Conservation (phyloP, 768 basidiomycete species). For the Clavulina sp. region DNA sequence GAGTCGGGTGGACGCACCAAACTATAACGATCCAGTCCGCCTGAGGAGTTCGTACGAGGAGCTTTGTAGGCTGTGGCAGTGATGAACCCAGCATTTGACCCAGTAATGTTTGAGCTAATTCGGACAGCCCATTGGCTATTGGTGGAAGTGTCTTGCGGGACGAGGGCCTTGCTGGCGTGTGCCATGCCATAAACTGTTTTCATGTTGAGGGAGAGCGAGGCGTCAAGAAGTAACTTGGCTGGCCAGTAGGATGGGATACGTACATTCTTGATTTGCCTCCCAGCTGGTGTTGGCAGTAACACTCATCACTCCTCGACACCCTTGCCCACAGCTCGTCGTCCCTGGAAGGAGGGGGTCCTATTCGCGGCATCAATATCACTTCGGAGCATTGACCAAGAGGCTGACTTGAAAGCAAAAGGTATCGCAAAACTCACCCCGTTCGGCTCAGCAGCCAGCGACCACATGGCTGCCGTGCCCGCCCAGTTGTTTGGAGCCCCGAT, state of each 20-base stretch:
- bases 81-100: conserved; percentile 37
- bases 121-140: conserved; percentile 54
- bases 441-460: conserved; percentile 54
- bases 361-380: background rate
- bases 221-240: background rate
- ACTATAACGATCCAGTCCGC: background rate
- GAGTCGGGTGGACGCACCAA: background rate
- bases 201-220: background rate
- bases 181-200: conserved; percentile 48
- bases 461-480: conserved; percentile 39
- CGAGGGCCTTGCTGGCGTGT: conserved; percentile 53
- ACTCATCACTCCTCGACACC: conserved; percentile 50
- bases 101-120: conserved; percentile 45
- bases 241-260: conserved; percentile 12
- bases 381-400: conserved; percentile 4
- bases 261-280: conserved; percentile 62
- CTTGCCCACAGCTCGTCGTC: conserved; percentile 28
- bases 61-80: conserved; percentile 36
- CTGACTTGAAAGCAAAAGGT: background rate
- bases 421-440: conserved; percentile 22
- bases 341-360: conserved; percentile 7
- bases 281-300: conserved; percentile 46
- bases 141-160: conserved; percentile 47
- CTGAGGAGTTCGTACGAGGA: background rate
- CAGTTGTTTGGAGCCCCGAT: conserved; percentile 13